Conservation (phyloP, 495 filamentous ascomycete genomes). For the Articulospora tetracladia region DNA sequence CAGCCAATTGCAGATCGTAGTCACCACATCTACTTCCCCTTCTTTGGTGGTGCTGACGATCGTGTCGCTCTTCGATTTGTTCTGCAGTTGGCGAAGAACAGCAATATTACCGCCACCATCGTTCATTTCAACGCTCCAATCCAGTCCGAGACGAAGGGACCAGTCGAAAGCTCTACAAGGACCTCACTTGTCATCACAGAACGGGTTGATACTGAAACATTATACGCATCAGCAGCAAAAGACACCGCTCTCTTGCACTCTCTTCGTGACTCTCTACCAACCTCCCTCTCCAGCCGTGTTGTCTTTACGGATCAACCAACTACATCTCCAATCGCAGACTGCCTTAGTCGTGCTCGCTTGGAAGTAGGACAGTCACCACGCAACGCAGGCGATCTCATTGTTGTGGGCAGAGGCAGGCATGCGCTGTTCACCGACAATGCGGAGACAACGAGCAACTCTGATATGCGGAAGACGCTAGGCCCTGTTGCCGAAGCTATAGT, state of each 20-base stretch:
- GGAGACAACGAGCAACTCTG: conserved; percentile 34
- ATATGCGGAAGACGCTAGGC: conserved; percentile 62
- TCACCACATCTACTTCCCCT: conserved; percentile 86
- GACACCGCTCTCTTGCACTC: conserved; percentile 62
- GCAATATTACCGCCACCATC: conserved; percentile 70
- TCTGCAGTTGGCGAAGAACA: conserved; percentile 73
- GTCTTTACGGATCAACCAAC: conserved; percentile 42
- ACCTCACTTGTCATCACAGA: conserved; percentile 17
- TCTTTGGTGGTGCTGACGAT: conserved; percentile 83
- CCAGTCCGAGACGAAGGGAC: conserved; percentile 8
- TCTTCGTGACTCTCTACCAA: conserved; percentile 57
- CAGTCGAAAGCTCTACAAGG: conserved; percentile 16
- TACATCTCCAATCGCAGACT: conserved; percentile 20
- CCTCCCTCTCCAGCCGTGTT: conserved; percentile 55
- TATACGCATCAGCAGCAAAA: conserved; percentile 31
- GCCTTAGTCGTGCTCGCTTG: conserved; percentile 43
- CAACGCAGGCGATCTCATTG: conserved; percentile 76
- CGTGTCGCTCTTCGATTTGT: conserved; percentile 75
- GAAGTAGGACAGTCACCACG: conserved; percentile 57
- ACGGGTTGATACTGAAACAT: conserved; percentile 25
- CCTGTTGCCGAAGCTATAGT: conserved; percentile 61
- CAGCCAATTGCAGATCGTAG: conserved; percentile 56
- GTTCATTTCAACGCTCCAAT: conserved; percentile 43
- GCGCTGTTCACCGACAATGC: conserved; percentile 6
- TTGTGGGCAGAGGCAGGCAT: conserved; percentile 58